Evolutionary conservation across 306 rosid species (phyloP).

Genomic region (Vigna trinervia): DNA sequence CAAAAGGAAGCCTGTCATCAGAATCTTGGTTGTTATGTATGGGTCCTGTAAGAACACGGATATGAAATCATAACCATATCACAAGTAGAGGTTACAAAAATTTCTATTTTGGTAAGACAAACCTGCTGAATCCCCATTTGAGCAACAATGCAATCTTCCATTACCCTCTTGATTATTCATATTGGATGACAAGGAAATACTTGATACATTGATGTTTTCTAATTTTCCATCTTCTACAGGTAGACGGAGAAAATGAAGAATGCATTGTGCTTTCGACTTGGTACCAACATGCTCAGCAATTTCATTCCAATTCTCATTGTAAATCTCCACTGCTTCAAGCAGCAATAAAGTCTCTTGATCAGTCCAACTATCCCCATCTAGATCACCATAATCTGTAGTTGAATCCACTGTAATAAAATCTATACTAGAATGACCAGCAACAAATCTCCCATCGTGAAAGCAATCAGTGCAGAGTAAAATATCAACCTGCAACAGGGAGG

Average conservation of each 20-base stretch:
- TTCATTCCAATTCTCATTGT: slow-evolving; percentile 18
- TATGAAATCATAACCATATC: slow-evolving; percentile 11
- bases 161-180: neutral
- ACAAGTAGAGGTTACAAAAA: neutral
- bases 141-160: slow-evolving; percentile 9
- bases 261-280: slow-evolving; percentile 17
- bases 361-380: slow-evolving; percentile 5
- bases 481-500: slow-evolving; percentile 5
- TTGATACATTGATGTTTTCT: slow-evolving; percentile 6
- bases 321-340: slow-evolving; percentile 5
- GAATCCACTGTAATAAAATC: slow-evolving; percentile 11
- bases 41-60: neutral
- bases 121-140: slow-evolving; percentile 13
- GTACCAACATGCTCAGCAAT: slow-evolving; percentile 24
- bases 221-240: slow-evolving; percentile 16
- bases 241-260: slow-evolving; percentile 23
- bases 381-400: neutral
- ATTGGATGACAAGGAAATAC: neutral
- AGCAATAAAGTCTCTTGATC: slow-evolving; percentile 5
- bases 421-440: slow-evolving; percentile 7
- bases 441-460: slow-evolving; percentile 13
- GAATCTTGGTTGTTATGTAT: slow-evolving; percentile 1
- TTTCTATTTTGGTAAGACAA: neutral
- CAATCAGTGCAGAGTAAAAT: slow-evolving; percentile 16
- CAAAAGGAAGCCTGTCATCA: slow-evolving; percentile 8